Evolutionary conservation across 495 filamentous ascomycete species (phyloP).

Genomic region (Cairneyella variabilis): DNA sequence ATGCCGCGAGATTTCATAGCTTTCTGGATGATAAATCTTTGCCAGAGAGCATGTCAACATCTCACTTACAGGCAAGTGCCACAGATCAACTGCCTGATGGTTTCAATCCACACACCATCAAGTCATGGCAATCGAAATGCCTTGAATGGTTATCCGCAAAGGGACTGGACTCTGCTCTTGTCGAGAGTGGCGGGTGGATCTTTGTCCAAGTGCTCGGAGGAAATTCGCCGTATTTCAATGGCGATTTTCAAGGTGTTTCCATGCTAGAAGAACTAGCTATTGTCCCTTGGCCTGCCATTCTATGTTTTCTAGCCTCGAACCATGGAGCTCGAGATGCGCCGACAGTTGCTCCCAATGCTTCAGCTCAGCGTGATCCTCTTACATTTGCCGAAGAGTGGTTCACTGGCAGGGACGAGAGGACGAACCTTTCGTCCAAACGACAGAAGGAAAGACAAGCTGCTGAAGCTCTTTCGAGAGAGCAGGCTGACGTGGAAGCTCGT

Average conservation of each 20-base stretch:
- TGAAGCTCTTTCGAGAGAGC: conserved; percentile 31
- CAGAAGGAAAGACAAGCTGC: conserved; percentile 48
- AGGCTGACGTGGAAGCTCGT: conserved; percentile 33
- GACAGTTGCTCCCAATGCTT: neutral
- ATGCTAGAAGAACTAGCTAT: conserved; percentile 17
- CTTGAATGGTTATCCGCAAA: conserved; percentile 24
- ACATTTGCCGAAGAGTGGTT: conserved; percentile 69
- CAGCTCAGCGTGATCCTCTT: conserved; percentile 51
- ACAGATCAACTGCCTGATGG: neutral
- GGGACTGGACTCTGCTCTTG: conserved; percentile 14
- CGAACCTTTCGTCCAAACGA: conserved; percentile 40
- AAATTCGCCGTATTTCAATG: conserved; percentile 15
- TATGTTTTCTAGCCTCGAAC: conserved; percentile 37
- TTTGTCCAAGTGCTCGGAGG: conserved; percentile 22
- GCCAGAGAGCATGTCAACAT: neutral
- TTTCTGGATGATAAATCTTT: conserved; percentile 4
- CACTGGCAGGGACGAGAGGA: conserved; percentile 41
- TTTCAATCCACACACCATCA: conserved; percentile 11
- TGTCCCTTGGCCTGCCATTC: conserved; percentile 42
- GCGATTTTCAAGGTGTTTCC: conserved; percentile 10
- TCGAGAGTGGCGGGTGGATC: conserved; percentile 24
- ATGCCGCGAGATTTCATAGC: conserved; percentile 35
- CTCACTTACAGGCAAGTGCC: conserved; percentile 6
- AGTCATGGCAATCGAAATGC: conserved; percentile 25
- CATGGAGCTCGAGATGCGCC: neutral